A percentile compares a stretch with the other conserved stretches of the same genome.
phyloP scores from a whole-genome alignment of 768 basidiomycete species.

The Pulveroboletus sp. region DNA sequence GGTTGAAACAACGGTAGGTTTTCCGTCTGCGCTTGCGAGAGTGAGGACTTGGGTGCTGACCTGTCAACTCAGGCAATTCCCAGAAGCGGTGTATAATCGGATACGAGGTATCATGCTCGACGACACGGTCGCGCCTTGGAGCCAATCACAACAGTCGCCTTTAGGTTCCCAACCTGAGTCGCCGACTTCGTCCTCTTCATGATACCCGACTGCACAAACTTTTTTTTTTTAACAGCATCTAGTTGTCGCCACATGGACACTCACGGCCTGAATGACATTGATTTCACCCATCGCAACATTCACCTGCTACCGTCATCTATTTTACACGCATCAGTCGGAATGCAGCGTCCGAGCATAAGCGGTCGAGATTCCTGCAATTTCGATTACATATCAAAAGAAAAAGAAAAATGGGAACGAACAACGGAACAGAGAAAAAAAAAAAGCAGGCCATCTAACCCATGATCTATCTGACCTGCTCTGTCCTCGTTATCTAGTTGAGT shows the following conservation, averaged over 20 bases:
- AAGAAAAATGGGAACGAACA: no score
- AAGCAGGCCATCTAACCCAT: not conserved
- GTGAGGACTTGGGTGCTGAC: not conserved
- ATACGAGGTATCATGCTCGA: constrained; percentile 80
- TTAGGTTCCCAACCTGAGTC: constrained; percentile 9
- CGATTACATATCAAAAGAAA: no score
- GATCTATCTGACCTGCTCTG: not conserved
- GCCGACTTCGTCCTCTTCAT: not conserved
- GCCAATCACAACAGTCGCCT: constrained; percentile 4
- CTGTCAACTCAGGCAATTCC: constrained; percentile 51
- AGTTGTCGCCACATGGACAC: not conserved
- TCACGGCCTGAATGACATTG: not conserved
- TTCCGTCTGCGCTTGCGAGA: not conserved
- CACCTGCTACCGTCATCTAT: not conserved
- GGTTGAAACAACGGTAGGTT: constrained; percentile 64
- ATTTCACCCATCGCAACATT: not conserved
- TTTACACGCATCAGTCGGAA: not conserved
- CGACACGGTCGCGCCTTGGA: constrained; percentile 50
- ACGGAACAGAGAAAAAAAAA: not conserved
- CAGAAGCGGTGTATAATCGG: constrained; percentile 71
- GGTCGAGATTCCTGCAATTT: not conserved
- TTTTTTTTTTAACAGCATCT: not conserved
- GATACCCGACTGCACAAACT: not conserved
- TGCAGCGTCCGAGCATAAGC: not conserved
- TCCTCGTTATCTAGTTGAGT: not conserved